These are phyloP conservation scores for Magnolia changhungtana DNA, from an alignment of 164 flowering plant species.

Conservation along the genomic window DNA sequence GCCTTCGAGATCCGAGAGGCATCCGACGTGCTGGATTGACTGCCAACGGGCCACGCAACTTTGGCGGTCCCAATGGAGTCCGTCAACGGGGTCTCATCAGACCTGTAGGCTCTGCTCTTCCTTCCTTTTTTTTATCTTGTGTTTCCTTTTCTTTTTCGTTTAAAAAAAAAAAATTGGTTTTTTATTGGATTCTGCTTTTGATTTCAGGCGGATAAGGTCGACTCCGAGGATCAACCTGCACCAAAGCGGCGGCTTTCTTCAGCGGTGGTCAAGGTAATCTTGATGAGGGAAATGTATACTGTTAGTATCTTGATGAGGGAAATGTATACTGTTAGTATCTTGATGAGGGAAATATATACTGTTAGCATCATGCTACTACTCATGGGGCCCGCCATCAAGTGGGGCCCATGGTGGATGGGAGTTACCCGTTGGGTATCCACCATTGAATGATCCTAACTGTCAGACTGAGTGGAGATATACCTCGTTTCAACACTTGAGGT, in stretches of 20 bases:
- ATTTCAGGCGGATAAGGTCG: conserved; percentile 61
- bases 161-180: no score
- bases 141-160: neutral
- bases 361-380: no score
- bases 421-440: no score
- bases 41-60: conserved; percentile 45
- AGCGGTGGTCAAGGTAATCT: conserved; percentile 85
- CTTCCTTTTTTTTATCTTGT: neutral
- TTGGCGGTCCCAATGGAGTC: conserved; percentile 27
- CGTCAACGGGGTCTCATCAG: conserved; percentile 65
- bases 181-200: neutral
- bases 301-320: neutral
- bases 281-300: neutral
- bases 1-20: conserved; percentile 92
- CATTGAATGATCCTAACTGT: no score
- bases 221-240: conserved; percentile 66
- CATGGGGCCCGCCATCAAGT: no score
- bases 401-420: no score
- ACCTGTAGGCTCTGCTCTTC: conserved; percentile 35
- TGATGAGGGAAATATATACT: no score
- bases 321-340: no score
- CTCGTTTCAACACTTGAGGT: no score
- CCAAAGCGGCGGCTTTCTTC: conserved; percentile 79
- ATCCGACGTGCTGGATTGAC: conserved; percentile 64
- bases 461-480: no score